Conservation (phyloP, 1,284 basidiomycete species). For the Pterulicium gracile region DNA sequence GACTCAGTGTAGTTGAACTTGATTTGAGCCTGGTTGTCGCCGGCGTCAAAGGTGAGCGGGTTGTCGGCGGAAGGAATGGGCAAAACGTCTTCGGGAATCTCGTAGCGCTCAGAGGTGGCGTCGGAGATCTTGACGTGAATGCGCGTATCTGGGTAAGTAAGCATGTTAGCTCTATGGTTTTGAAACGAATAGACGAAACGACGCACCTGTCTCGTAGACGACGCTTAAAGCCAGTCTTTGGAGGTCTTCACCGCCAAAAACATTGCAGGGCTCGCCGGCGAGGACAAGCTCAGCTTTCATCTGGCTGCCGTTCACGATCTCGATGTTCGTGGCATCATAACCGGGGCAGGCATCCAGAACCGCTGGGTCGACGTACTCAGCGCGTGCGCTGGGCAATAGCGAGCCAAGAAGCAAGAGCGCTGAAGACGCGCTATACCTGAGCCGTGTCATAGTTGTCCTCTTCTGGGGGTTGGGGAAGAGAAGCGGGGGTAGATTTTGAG, state of each 20-base stretch:
- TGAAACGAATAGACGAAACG: too few relatives aligned
- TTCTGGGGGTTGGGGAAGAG: too few relatives aligned
- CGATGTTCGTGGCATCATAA: conserved; percentile 34
- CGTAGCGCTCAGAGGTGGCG: conserved; percentile 43
- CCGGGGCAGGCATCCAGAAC: conserved; percentile 41
- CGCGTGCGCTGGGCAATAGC: too few relatives aligned
- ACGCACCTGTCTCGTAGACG: conserved; percentile 47
- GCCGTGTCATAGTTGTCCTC: too few relatives aligned
- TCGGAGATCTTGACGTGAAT: conserved; percentile 72
- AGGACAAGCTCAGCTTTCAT: conserved; percentile 45
- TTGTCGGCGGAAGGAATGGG: conserved; percentile 36
- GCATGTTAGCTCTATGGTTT: too few relatives aligned
- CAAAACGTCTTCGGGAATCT: conserved; percentile 57
- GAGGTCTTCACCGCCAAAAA: conserved; percentile 49
- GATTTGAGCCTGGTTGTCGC: conserved; percentile 31
- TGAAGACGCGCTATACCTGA: too few relatives aligned
- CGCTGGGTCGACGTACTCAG: neutral
- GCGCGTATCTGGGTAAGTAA: conserved; percentile 43
- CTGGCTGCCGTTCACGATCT: conserved; percentile 18
- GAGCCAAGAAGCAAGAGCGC: too few relatives aligned
- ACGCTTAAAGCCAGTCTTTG: conserved; percentile 40
- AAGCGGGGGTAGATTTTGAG: too few relatives aligned
- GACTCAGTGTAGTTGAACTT: conserved; percentile 57
- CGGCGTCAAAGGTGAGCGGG: conserved; percentile 14
- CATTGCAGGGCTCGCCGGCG: conserved; percentile 45